phyloP scores from a whole-genome alignment of 352 stramenopile species.

The Phytophthora pseudosyringae region DNA sequence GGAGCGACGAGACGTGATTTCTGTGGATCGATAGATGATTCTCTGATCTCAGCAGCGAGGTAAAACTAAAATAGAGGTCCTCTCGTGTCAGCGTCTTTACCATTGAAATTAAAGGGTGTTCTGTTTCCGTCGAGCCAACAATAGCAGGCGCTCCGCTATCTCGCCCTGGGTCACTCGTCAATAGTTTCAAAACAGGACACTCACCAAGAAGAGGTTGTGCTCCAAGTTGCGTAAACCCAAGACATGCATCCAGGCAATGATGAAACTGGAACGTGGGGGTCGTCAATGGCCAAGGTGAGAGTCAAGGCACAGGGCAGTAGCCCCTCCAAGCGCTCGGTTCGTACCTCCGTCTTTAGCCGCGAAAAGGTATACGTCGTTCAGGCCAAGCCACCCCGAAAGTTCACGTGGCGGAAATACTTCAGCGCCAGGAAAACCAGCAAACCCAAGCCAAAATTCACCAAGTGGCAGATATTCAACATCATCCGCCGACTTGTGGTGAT shows the following conservation, averaged over 20 bases:
- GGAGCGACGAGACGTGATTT: too few species aligned
- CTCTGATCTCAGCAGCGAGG: too few species aligned
- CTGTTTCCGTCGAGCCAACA: too few species aligned
- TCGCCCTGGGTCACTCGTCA: too few species aligned
- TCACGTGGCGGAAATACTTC: neutral
- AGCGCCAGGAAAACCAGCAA: neutral
- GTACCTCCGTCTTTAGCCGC: slow-evolving; percentile 6
- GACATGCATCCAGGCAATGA: neutral
- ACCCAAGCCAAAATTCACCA: slow-evolving; percentile 24
- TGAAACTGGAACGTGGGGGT: neutral
- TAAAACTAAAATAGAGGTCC: too few species aligned
- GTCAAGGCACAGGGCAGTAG: slow-evolving; percentile 45
- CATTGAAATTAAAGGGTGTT: too few species aligned
- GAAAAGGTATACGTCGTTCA: slow-evolving; percentile 17
- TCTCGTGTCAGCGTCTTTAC: too few species aligned
- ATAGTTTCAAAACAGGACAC: too few species aligned
- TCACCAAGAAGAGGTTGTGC: too few species aligned
- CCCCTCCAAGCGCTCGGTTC: slow-evolving; percentile 87
- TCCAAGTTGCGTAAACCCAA: neutral
- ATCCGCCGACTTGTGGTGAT: slow-evolving; percentile 26
- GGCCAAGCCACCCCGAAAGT: neutral
- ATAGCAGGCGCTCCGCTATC: too few species aligned
- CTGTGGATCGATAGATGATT: too few species aligned
- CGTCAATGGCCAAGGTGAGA: slow-evolving; percentile 31
- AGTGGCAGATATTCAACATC: slow-evolving; percentile 35